Evolutionary conservation across 495 filamentous ascomycete species (phyloP).

Genomic region (Monascus purpureus): DNA sequence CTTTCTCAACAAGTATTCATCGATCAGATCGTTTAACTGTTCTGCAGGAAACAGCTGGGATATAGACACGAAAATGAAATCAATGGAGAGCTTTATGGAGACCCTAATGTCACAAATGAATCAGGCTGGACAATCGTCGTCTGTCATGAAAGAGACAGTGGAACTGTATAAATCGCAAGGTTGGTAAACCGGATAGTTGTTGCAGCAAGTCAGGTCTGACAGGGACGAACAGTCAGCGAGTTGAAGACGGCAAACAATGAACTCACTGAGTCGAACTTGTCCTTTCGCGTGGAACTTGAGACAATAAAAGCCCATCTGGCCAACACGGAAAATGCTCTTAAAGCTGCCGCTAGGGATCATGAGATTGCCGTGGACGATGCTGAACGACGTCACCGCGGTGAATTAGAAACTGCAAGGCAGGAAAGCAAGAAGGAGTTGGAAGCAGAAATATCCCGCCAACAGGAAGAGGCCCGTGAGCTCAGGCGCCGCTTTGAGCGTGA

Average conservation of each 20-base stretch:
- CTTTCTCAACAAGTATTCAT: constrained; percentile 63
- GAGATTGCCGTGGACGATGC: constrained; percentile 47
- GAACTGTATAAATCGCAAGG: constrained; percentile 58
- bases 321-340: constrained; percentile 29
- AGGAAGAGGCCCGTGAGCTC: constrained; percentile 34
- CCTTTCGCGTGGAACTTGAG: constrained; percentile 45
- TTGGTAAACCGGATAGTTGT: constrained; percentile 28
- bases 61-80: constrained; percentile 47
- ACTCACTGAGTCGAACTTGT: constrained; percentile 39
- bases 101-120: constrained; percentile 48
- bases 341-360: constrained; percentile 35
- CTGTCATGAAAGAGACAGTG: constrained; percentile 52
- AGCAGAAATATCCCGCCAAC: constrained; percentile 26
- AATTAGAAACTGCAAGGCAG: constrained; percentile 28
- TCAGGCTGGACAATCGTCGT: constrained; percentile 43
- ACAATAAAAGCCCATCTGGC: constrained; percentile 34
- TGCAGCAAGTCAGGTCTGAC: background rate
- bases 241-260: constrained; percentile 47
- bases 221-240: constrained; percentile 40
- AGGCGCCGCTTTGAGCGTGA: constrained; percentile 36
- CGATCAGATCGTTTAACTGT: constrained; percentile 34
- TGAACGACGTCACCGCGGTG: constrained; percentile 30
- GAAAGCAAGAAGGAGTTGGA: constrained; percentile 29
- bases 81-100: constrained; percentile 49
- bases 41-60: constrained; percentile 51